These are phyloP conservation scores for Kazachstania sp. DNA, from an alignment of 1,139 yeast species.

Conservation along the genomic window DNA sequence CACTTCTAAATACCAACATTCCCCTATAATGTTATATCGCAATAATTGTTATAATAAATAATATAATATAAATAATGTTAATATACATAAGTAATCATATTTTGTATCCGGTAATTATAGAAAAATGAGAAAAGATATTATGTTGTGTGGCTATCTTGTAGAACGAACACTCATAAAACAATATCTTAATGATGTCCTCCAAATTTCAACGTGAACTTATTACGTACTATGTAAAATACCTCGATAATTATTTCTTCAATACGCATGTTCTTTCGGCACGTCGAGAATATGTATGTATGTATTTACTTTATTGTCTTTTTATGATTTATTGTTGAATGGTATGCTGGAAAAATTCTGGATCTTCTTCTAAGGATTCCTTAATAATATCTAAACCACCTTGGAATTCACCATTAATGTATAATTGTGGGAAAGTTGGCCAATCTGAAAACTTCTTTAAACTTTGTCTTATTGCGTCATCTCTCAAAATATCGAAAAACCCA, in stretches of 20 bases:
- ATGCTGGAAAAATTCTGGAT: conserved; percentile 74
- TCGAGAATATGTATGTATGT: too few relatives aligned
- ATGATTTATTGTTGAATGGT: conserved; percentile 30
- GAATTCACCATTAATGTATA: conserved; percentile 86
- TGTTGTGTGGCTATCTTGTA: too few relatives aligned
- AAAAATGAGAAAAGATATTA: too few relatives aligned
- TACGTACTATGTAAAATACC: too few relatives aligned
- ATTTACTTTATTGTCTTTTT: too few relatives aligned
- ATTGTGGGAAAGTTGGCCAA: conserved; percentile 99
- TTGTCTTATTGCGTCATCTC: conserved; percentile 89
- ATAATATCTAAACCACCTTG: conserved; percentile 97
- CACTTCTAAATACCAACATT: not conserved
- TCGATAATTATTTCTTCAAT: too few relatives aligned
- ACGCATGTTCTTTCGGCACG: too few relatives aligned
- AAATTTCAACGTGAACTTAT: too few relatives aligned
- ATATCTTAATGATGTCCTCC: too few relatives aligned
- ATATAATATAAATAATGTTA: not conserved
- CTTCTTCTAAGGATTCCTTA: conserved; percentile 86
- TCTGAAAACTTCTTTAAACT: conserved; percentile 85
- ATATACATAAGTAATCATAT: too few relatives aligned
- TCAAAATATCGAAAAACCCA: conserved; percentile 92
- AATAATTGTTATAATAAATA: not conserved
- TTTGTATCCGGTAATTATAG: too few relatives aligned
- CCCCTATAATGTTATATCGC: not conserved
- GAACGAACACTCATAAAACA: too few relatives aligned